Base-by-base conservation (phyloP, 2,329 filamentous ascomycete genomes). In the Sporothrix sp. region DNA sequence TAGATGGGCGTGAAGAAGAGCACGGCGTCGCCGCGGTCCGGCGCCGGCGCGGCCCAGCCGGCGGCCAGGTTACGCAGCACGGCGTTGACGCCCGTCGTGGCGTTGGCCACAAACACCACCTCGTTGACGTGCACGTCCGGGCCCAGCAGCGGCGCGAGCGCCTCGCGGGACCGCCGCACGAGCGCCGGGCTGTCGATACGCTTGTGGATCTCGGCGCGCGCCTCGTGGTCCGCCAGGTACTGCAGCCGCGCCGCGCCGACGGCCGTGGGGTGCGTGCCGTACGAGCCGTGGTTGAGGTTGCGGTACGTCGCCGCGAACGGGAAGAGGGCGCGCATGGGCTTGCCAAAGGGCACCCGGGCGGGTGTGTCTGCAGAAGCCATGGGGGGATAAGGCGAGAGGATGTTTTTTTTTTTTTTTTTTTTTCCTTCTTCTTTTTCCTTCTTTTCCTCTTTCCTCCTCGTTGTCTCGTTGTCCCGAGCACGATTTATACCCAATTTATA, bases 1-100 rank as follows among this genome's bases (percentile, higher is more conserved):
- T 88, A 88, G 43, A 84, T 76, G 23, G 79, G 80, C 44, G 73
- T 72, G 59, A 87, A 84, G 63, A 82, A 80, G 33, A 87, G 59
- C 53, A 87, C 80, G 30, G 79, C 74, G 30, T 89, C 85, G 39
- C 74, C 75, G 0, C 70, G 61, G 28, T 50, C 36, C 13, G 50
- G 32, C 2, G 7, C 7, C 11, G 40, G 42, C 2, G 63, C 48
- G 0, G 46, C 43, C 53, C 55, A 58, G 35, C 11, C 4, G 3
- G 44, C 32, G 0, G 54, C 62, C 10, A 89, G 62, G 57, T 82
- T 85, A n/a, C 80, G 74, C 14, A 89, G 68, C 7, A 87, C 74
- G 0, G 75, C 81, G 59, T 85, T 85, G 32, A 84, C 64, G 21
- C 77, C 81, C 0, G 79, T 85, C 0, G 83, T 86, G 18, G 84